These are phyloP conservation scores for Stropharia rugosoannulata DNA, from an alignment of 768 basidiomycete genomes.

Conservation along the genomic window DNA sequence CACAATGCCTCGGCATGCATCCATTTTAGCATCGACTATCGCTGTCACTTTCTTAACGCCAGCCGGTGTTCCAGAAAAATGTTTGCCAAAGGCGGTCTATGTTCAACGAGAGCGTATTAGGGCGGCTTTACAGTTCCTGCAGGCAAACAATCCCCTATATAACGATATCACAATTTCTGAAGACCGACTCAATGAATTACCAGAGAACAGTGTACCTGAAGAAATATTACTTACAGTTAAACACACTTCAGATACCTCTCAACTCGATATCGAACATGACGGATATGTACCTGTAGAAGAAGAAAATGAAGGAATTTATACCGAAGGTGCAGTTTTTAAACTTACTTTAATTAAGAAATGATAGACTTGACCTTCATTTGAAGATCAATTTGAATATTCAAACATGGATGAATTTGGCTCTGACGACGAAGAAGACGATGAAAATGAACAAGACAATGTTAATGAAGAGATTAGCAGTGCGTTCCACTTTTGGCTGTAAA, in stretches of 20 bases:
- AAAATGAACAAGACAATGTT: not conserved
- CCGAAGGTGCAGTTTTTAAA: not conserved
- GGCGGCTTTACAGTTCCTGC: constrained; percentile 27
- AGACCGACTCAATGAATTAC: constrained; percentile 4
- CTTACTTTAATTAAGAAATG: not conserved
- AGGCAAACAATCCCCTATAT: constrained; percentile 24
- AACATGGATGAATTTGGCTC: not conserved
- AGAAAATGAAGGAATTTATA: not conserved
- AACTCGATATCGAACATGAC: constrained; percentile 11
- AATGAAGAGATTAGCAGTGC: no score
- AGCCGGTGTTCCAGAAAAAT: no score
- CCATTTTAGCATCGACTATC: no score
- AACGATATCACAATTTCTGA: constrained; percentile 17
- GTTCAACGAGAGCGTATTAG: constrained; percentile 10
- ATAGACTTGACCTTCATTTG: no score
- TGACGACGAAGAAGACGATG: not conserved
- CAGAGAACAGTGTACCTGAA: constrained; percentile 12
- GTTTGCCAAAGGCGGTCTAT: not conserved
- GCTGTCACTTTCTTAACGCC: no score
- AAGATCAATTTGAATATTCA: no score
- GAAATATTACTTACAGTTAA: constrained; percentile 5
- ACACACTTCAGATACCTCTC: constrained; percentile 6
- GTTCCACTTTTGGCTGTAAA: no score
- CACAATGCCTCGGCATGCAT: no score
- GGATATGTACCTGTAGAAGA: constrained; percentile 12